A percentile compares a stretch with the other conserved stretches of the same genome.
phyloP scores from a whole-genome alignment of 2,329 filamentous ascomycete species.

The Curvularia sp. region DNA sequence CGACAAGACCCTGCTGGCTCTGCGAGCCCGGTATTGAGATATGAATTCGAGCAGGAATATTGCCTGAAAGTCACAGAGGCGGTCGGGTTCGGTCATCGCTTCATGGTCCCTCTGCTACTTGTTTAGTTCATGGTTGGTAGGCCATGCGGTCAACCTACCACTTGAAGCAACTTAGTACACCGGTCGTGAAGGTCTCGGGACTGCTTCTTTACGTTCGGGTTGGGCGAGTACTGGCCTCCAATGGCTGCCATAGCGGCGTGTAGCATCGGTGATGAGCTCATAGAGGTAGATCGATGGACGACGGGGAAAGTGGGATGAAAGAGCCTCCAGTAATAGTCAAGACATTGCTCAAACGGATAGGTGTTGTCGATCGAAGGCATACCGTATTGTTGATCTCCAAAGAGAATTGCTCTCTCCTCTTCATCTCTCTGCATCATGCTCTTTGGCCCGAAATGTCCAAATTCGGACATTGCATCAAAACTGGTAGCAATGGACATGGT shows the following conservation, averaged over 20 bases:
- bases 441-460: conserved; percentile 39
- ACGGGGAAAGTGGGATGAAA: conserved; percentile 56
- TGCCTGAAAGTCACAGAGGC: conserved; percentile 54
- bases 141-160: conserved; percentile 28
- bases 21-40: conserved; percentile 52
- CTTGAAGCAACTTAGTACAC: conserved; percentile 51
- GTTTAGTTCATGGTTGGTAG: conserved; percentile 27
- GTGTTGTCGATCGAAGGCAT: conserved; percentile 45
- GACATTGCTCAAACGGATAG: conserved; percentile 50
- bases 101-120: conserved; percentile 36
- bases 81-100: conserved; percentile 34
- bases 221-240: conserved; percentile 51
- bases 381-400: conserved; percentile 48
- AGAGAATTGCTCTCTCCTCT: conserved; percentile 46
- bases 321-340: conserved; percentile 55
- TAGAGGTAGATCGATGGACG: conserved; percentile 52
- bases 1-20: conserved; percentile 48
- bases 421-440: conserved; percentile 47
- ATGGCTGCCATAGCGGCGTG: conserved; percentile 55
- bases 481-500: conserved; percentile 29
- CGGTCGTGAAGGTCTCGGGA: conserved; percentile 51
- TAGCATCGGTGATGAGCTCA: conserved; percentile 52
- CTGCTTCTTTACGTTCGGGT: conserved; percentile 44
- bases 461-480: conserved; percentile 35
- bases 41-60: conserved; percentile 54